Evolutionary conservation across 148 eudicot genomes (phyloP), one percentile per base, ranked within the genome.

Genomic region (Fallopia convolvulus): DNA sequence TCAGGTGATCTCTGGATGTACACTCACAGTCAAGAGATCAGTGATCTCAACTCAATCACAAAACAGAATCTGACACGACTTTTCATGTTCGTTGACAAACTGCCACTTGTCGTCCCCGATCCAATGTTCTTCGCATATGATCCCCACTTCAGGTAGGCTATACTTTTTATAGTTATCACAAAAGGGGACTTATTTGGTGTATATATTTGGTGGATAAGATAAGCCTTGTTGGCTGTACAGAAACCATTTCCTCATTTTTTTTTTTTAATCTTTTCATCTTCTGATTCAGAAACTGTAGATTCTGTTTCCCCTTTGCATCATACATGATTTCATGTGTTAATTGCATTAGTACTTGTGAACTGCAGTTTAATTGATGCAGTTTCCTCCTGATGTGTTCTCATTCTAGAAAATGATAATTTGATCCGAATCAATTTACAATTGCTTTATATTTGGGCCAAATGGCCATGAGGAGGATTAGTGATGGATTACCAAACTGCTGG

Each of bases 1-100:
- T 84, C 97, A 4, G 90, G 88, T 52, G 98, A 93, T 76, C 94
- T 93, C 17, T 91, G 97, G 97, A 80, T 93, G 44, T 90, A 87
- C 82, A 86, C 87, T 39, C 82, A 90, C 80, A 80, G 82, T 72
- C 77, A 39, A 66, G 98, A 93, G 5, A 79, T 87, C 5, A 80
- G 71, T 7, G 97, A 91, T 65, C 70, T 85, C 74, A 74, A 90
- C 12, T 71, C 86, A 33, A 82, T 90, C 32, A 83, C 85, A 63
- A 82, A 58, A 76, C 94, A 94, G 65, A 92, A 87, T 77, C 70
- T 91, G 78, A 84, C 80, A 77, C 82, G 98, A 77, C 88, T 94
- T 6, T 74, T 89, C 75, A 82, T 83, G 77, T 91, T 89, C 80
- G 76, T 91, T 4, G 87, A 93, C 33, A 88, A 85, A 77, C 78